phyloP scores from a whole-genome alignment of 768 basidiomycete species.

The Suillus spraguei region DNA sequence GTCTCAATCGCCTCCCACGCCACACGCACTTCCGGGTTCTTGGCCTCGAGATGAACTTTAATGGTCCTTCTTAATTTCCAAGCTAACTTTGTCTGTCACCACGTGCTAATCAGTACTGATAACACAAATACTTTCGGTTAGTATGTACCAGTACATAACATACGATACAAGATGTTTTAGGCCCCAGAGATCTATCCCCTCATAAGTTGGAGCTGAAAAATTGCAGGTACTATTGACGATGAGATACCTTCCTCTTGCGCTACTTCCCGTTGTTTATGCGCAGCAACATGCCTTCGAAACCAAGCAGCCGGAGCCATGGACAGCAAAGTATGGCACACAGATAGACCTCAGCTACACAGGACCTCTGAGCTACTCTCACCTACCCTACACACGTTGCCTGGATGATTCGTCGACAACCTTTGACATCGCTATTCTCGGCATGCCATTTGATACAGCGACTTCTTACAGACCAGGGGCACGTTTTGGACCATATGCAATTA shows the following conservation, averaged over 20 bases:
- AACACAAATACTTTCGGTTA: constrained; percentile 6
- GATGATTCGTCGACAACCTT: constrained; percentile 53
- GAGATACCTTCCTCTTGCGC: constrained; percentile 8
- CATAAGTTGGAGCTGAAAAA: not conserved
- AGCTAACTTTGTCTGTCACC: constrained; percentile 7
- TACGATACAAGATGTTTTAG: not conserved
- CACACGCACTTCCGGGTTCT: constrained; percentile 14
- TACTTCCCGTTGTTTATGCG: constrained; percentile 7
- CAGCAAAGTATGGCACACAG: constrained; percentile 65
- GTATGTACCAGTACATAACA: constrained; percentile 1
- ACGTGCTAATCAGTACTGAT: constrained; percentile 5
- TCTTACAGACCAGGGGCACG: constrained; percentile 60
- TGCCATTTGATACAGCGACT: constrained; percentile 70
- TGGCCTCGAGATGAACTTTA: constrained; percentile 26
- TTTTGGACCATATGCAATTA: constrained; percentile 80
- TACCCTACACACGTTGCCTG: constrained; percentile 71
- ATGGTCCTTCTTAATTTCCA: constrained; percentile 5
- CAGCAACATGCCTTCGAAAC: constrained; percentile 10
- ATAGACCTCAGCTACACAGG: constrained; percentile 72
- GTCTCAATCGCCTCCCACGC: constrained; percentile 27
- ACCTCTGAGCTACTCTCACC: constrained; percentile 74
- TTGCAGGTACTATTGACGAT: constrained; percentile 5
- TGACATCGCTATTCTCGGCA: constrained; percentile 74
- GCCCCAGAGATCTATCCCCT: not conserved
- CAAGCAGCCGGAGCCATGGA: constrained; percentile 44